Percentiles rank a stretch among this genome's conserved stretches.
These are phyloP conservation scores for Protomyces inouyei DNA, from an alignment of 1,139 yeast genomes.

Conservation along the genomic window DNA sequence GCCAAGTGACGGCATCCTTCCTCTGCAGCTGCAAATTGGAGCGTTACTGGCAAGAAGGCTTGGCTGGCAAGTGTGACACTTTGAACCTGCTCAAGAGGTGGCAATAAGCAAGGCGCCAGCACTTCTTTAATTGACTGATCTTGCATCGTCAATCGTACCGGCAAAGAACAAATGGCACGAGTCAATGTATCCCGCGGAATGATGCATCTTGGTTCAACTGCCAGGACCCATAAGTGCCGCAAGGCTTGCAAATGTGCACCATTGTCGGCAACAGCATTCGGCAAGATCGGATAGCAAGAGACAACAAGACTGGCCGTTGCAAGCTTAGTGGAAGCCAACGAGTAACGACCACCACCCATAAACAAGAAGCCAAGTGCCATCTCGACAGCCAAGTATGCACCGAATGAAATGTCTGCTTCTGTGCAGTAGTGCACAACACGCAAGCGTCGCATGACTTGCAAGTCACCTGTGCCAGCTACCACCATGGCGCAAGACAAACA, in stretches of 20 bases:
- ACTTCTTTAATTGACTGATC: neutral
- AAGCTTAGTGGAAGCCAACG: conserved; percentile 60
- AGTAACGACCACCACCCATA: conserved; percentile 89
- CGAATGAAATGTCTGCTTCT: conserved; percentile 48
- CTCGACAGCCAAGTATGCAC: conserved; percentile 72
- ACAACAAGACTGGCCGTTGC: conserved; percentile 70
- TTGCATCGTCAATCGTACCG: conserved; percentile 7
- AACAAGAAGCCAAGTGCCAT: conserved; percentile 83
- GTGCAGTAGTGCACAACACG: conserved; percentile 63
- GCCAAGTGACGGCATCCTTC: neutral
- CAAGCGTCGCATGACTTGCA: conserved; percentile 67
- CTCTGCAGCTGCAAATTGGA: neutral
- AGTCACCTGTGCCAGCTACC: conserved; percentile 90
- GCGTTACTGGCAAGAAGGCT: neutral
- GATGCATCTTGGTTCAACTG: conserved; percentile 76
- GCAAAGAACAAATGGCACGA: conserved; percentile 9
- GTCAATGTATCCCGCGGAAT: conserved; percentile 61
- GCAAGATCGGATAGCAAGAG: conserved; percentile 70
- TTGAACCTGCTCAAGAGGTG: conserved; percentile 30
- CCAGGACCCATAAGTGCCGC: conserved; percentile 85
- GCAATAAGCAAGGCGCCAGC: conserved; percentile 34
- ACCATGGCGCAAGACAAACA: conserved; percentile 64
- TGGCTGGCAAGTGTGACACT: neutral
- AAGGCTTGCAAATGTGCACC: conserved; percentile 76
- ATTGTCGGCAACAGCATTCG: conserved; percentile 42